Base-by-base conservation (phyloP, 257 asterid genomes). In the Coffea canephora region DNA sequence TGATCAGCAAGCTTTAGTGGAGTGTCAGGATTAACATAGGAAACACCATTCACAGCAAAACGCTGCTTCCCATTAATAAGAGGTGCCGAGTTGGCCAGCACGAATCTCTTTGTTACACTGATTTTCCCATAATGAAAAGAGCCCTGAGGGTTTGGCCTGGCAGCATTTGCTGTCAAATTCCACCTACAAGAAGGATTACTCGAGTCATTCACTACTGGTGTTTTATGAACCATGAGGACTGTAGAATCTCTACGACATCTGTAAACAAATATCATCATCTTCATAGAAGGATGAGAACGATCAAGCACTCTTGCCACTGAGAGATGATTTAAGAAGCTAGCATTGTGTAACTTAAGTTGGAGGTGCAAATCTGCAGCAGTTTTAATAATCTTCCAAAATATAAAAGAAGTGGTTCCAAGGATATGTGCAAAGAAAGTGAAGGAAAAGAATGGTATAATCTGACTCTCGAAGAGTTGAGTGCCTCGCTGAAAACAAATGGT, bases 141-240 rank as follows among this genome's bases (percentile, higher is more conserved):
- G 1, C 99, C 99, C 82, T 94, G 97, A 39, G 99, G 99, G 48
- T 96, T 96, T 6, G 99, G 99, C 91, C 99, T 94, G 3, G 99
- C 99, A 73, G 99, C 98, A 75, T 96, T 96, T 66, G 97, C 81
- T 76, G 98, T 96, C 87, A 96, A 83, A 80, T 96, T 96, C 98
- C 99, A 91, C 92, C 99, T 96, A 81, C 84, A 87, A 83, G 12
- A 55, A 48, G 8, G 36, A 64, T 72, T 39, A 77, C 39, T 25
- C 12, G 41, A 71, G 2, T 18, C 36, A n/a, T 67, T 46, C 11
- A 45, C 69, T 23, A 75, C 67, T 6, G 6, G 18, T 10, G 54
- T 48, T 36, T 25, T 25, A n/a, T 6, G 25, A 27, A 8, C 11
- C 64, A 15, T 8, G 18, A 36, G 19, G 49, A 34, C 46, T 11